A percentile compares a stretch with the other conserved stretches of the same genome.
These are phyloP conservation scores for Brassica cretica DNA, from an alignment of 345 rosid species.

Conservation along the genomic window DNA sequence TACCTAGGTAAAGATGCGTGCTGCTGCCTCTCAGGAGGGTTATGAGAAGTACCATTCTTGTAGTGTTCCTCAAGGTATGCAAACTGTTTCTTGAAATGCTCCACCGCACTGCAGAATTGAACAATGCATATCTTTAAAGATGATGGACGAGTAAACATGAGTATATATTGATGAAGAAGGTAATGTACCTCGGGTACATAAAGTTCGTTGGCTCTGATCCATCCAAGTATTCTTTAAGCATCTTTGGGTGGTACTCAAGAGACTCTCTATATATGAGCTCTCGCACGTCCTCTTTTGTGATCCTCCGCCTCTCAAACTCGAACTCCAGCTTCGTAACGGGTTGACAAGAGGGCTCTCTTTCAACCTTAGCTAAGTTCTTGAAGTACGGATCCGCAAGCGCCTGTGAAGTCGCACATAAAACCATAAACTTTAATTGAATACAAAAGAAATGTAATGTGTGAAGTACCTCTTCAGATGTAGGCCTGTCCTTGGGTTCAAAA, in stretches of 20 bases:
- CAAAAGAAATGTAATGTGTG: constrained; percentile 10
- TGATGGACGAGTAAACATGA: neutral
- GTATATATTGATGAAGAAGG: constrained; percentile 2
- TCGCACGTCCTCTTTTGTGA: constrained; percentile 92
- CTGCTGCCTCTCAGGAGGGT: constrained; percentile 92
- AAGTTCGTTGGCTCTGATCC: constrained; percentile 93
- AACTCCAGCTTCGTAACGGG: constrained; percentile 96
- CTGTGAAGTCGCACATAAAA: constrained; percentile 42
- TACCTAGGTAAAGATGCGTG: constrained; percentile 98
- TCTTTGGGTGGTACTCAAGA: constrained; percentile 93
- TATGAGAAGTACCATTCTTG: constrained; percentile 73
- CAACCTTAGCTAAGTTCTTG: constrained; percentile 86
- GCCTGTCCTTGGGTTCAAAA: constrained; percentile 91
- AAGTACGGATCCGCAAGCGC: constrained; percentile 97
- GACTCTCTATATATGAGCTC: constrained; percentile 91
- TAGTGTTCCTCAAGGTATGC: constrained; percentile 94
- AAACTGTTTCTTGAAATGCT: constrained; percentile 96
- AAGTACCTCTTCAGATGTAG: constrained; percentile 86
- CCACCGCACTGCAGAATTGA: constrained; percentile 75
- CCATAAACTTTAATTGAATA: neutral
- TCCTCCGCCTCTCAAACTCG: constrained; percentile 93
- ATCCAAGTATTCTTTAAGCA: constrained; percentile 81
- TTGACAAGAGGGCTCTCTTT: constrained; percentile 95
- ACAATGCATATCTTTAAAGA: constrained; percentile 6
- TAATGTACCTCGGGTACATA: constrained; percentile 89